A percentile compares a stretch with the other conserved stretches of the same genome.
These are phyloP conservation scores for Xylariaceae sp. DNA, from an alignment of 2,329 filamentous ascomycete species.

Conservation along the genomic window DNA sequence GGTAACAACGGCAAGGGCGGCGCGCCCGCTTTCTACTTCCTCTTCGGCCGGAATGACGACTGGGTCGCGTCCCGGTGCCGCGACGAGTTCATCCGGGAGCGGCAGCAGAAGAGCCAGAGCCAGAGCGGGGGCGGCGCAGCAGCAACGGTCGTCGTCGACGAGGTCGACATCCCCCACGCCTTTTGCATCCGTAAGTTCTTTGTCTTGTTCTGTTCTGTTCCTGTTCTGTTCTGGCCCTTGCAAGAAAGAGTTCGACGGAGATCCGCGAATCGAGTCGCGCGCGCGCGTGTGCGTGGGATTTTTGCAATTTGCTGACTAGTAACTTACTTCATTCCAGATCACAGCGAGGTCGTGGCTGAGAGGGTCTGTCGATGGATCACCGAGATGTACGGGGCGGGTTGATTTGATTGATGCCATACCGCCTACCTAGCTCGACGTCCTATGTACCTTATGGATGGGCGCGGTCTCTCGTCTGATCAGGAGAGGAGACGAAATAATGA, in stretches of 20 bases:
- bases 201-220: too few species aligned
- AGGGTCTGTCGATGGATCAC: slow-evolving; percentile 41
- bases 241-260: too few species aligned
- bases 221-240: background rate
- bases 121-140: too few species aligned
- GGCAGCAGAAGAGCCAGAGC: slow-evolving; percentile 28
- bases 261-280: too few species aligned
- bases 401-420: too few species aligned
- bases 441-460: too few species aligned
- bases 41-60: slow-evolving; percentile 53
- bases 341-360: slow-evolving; percentile 41
- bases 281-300: too few species aligned
- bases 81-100: slow-evolving; percentile 45
- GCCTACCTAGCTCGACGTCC: too few species aligned
- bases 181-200: slow-evolving; percentile 48
- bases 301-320: too few species aligned
- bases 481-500: too few species aligned
- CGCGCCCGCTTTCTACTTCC: slow-evolving; percentile 48
- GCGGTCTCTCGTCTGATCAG: too few species aligned
- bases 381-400: slow-evolving; percentile 34
- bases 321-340: slow-evolving; percentile 24
- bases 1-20: slow-evolving; percentile 17
- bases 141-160: slow-evolving; percentile 50
- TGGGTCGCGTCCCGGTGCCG: slow-evolving; percentile 53
- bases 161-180: slow-evolving; percentile 49